Base-by-base conservation (phyloP, 2,329 filamentous ascomycete species). In the Exophiala xenobiotica region DNA sequence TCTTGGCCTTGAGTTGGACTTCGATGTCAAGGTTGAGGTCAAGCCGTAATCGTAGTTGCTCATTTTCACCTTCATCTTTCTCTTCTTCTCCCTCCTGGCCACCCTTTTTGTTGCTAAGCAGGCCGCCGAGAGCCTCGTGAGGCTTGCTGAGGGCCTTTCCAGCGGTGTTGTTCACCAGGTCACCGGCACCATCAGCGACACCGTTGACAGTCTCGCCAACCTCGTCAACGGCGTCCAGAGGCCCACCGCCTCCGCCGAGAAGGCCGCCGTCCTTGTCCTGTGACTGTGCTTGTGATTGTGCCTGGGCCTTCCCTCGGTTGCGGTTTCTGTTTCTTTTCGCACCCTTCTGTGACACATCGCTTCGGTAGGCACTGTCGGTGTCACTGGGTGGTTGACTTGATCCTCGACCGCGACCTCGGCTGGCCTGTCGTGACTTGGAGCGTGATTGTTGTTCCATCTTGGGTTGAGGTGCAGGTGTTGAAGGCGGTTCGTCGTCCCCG, bases 11-110 rank as follows among this genome's bases (percentile, higher is more conserved):
- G 40, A 83, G 68, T 63, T 83, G 78, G 48, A 83, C 75, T 64
- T 83, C 80, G 63, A 83, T 80, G 64, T 83, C 80, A 54, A 83
- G 68, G 61, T 83, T 83, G 58, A 83, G 68, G 60, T 83, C 80
- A 56, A 83, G 62, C 60, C 78, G 71, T 67, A 83, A 61, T 60
- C 79, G 76, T 58, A 83, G 70, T 80, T 61, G 59, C 40, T 63
- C 61, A 37, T 63, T 57, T n/a, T 53, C 42, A 3, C 38, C 51
- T 9, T 52, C 52, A 3, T 46, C 56, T 31, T 54, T 52, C 19
- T 54, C 63, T 56, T 81, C 3, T 81, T 83, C 14, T 75, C 92
- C 0, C 59, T 87, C 5, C 74, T 70, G 18, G 18, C 54, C 49
- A 38, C 54, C 51, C 23, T 33, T 43, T 27, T 60, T 59, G 50